These are phyloP conservation scores for Taphrina pruni DNA, from an alignment of 1,139 yeast species.

Conservation along the genomic window DNA sequence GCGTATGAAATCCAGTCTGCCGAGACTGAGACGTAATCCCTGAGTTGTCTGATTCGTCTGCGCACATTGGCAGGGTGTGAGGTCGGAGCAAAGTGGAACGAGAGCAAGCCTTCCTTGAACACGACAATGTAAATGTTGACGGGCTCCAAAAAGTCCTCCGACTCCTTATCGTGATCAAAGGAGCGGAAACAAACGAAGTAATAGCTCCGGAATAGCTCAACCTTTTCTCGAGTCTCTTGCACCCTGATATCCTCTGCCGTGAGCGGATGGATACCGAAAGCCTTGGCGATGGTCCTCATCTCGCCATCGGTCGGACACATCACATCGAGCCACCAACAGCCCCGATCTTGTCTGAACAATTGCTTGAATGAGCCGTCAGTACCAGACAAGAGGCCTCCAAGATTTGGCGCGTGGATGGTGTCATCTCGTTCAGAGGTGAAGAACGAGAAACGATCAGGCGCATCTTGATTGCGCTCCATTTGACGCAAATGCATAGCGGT, in stretches of 20 bases:
- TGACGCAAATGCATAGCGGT: conserved; percentile 33
- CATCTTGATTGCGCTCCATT: conserved; percentile 41
- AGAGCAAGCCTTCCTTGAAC: conserved; percentile 78
- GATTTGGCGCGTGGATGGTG: conserved; percentile 86
- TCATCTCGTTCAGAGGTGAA: conserved; percentile 82
- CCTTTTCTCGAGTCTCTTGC: conserved; percentile 86
- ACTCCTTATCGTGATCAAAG: conserved; percentile 74
- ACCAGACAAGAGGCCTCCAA: conserved; percentile 71
- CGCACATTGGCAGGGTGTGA: conserved; percentile 85
- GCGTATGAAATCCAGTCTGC: conserved; percentile 97
- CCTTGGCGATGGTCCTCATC: conserved; percentile 67
- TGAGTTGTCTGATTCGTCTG: conserved; percentile 85
- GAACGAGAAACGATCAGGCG: conserved; percentile 79
- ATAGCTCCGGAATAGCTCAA: conserved; percentile 73
- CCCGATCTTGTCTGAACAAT: conserved; percentile 66
- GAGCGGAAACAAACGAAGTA: conserved; percentile 85
- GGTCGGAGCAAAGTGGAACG: conserved; percentile 85
- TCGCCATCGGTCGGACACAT: conserved; percentile 71
- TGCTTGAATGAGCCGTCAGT: conserved; percentile 62
- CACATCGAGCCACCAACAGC: conserved; percentile 75
- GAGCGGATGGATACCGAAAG: conserved; percentile 83
- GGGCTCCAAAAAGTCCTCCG: conserved; percentile 84
- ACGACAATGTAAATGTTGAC: conserved; percentile 87
- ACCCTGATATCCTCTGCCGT: conserved; percentile 79
- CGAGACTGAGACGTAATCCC: conserved; percentile 84